phyloP scores from a whole-genome alignment of 148 eudicot genomes.

The Linanthus parryae region DNA sequence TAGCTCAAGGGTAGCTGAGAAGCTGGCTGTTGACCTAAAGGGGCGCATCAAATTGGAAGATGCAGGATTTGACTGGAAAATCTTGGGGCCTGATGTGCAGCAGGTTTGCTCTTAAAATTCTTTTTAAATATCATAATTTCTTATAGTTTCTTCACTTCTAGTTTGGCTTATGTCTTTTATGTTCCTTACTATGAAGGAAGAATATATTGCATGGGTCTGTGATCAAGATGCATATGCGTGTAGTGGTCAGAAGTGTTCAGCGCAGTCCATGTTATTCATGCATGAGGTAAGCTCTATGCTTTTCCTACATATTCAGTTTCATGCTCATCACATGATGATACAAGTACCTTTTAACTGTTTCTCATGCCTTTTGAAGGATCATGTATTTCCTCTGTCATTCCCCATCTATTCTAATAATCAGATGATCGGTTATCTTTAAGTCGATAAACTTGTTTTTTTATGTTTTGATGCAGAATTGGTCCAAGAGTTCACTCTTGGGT shows the following conservation, averaged over 20 bases:
- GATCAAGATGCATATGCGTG: conserved; percentile 99
- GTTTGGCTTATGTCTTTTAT: conserved; percentile 4
- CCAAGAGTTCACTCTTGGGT: conserved; percentile 51
- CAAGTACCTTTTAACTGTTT: too few species aligned
- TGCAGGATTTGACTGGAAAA: conserved; percentile 99
- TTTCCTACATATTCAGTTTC: background rate
- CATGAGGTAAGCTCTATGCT: conserved; percentile 57
- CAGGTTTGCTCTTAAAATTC: conserved; percentile 42
- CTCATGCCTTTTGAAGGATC: too few species aligned
- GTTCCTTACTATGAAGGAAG: conserved; percentile 41
- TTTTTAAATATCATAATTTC: background rate
- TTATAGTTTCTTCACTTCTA: too few species aligned
- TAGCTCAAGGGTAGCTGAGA: conserved; percentile 94
- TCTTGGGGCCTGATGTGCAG: conserved; percentile 97
- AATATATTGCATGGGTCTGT: conserved; percentile 97
- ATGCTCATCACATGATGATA: too few species aligned
- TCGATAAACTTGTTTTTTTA: background rate
- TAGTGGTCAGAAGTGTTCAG: conserved; percentile 96
- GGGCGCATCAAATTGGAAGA: conserved; percentile 88
- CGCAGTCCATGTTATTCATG: conserved; percentile 90
- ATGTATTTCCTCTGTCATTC: too few species aligned
- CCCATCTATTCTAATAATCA: too few species aligned
- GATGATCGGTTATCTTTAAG: too few species aligned
- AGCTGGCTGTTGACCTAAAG: conserved; percentile 74
- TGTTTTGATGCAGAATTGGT: conserved; percentile 63